Conservation (phyloP, 2,329 filamentous ascomycete genomes). For the Conoideocrella luteorostrata region DNA sequence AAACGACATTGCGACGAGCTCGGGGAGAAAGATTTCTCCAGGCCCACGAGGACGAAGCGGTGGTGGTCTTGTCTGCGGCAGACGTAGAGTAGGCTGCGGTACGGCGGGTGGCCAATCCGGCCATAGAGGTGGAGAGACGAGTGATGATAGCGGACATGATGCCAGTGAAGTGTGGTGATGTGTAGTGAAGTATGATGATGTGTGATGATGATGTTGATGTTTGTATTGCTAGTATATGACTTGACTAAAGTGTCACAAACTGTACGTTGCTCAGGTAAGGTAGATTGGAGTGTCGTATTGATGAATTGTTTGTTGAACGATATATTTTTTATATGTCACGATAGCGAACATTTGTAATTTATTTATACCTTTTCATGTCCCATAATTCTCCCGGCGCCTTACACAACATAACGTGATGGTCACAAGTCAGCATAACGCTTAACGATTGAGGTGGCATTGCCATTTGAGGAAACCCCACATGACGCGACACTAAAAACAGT, state of each 20-base stretch:
- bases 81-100: slow-evolving; percentile 20
- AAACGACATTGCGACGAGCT: slow-evolving; percentile 19
- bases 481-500: neutral
- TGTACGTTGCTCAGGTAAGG: too few relatives aligned
- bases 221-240: too few relatives aligned
- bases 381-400: neutral
- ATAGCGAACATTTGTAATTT: neutral
- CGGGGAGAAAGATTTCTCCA: slow-evolving; percentile 23
- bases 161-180: too few relatives aligned
- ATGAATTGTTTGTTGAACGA: neutral
- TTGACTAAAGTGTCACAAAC: too few relatives aligned
- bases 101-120: slow-evolving; percentile 10
- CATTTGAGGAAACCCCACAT: neutral
- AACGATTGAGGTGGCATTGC: slow-evolving; percentile 12
- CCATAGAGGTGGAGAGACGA: slow-evolving; percentile 13
- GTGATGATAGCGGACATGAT: too few relatives aligned
- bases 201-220: neutral
- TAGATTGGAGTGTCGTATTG: slow-evolving; percentile 4
- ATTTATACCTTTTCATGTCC: too few relatives aligned
- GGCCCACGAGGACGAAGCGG: slow-evolving; percentile 10
- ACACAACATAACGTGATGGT: neutral
- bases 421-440: slow-evolving; percentile 22
- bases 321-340: slow-evolving; percentile 1
- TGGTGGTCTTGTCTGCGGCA: slow-evolving; percentile 9
- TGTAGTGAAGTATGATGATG: neutral